Base-by-base conservation (phyloP, 306 rosid genomes). In the Quercus ilex region DNA sequence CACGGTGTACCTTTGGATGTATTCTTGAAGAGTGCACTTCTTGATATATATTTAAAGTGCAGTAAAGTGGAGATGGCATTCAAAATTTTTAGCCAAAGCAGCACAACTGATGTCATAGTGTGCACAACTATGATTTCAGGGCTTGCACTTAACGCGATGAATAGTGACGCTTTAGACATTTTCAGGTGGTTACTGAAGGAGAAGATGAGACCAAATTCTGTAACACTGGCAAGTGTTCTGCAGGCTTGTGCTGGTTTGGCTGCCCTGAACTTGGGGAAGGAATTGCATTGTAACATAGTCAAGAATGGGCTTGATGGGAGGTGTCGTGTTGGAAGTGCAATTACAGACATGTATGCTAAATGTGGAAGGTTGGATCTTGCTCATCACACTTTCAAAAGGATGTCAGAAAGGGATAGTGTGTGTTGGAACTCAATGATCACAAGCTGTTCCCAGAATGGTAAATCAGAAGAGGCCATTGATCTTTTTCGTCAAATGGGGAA, bases 71-170 rank as follows among this genome's bases (percentile, higher is more conserved):
- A 85, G 74, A 82, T 64, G 84, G 93, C 93, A 41, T 26, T 8
- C 55, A 89, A 89, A 72, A 75, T 85, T 78, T 89, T 89, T 82
- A 78, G 81, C 41, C 83, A 80, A 87, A 83, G 85, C 67, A 55
- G 52, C 5, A 84, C 64, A 9, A 87, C 83, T 78, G 97, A 93
- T 84, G 71, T 87, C 59, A 94, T 86, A 15, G 76, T 93, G 71
- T 93, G 90, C 90, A 89, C 96, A 0, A 77, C 94, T 70, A 84
- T 91, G 92, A 86, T 93, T 78, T 93, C 97, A 25, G 97, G 97
- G 43, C 80, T 84, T 80, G 91, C 79, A n/a, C 91, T 89, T 71
- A 80, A 91, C 51, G 89, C 91, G 71, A 80, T 88, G 86, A 76
- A 85, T 63, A 41, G 14, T 43, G 92, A 91, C 75, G 97, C 96